Percentiles rank a stretch among this genome's conserved stretches.
These are phyloP conservation scores for Atkinsonella hypoxylon DNA, from an alignment of 2,329 filamentous ascomycete genomes.

Conservation along the genomic window DNA sequence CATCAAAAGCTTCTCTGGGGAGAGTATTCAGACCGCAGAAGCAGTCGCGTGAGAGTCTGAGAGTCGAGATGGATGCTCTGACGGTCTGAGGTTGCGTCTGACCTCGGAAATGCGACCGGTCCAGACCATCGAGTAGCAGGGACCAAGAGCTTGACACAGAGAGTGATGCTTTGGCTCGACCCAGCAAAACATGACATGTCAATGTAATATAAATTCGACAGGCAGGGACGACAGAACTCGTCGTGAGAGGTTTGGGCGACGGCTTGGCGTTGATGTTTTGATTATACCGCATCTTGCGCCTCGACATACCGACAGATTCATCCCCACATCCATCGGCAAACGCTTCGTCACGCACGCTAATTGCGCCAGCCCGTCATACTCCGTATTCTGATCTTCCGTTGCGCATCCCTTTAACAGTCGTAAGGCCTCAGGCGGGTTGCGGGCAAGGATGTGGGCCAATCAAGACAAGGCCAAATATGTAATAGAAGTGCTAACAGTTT, in stretches of 20 bases:
- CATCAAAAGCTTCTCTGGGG: not conserved
- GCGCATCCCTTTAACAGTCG: too few relatives aligned
- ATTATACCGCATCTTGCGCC: not conserved
- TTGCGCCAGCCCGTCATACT: not conserved
- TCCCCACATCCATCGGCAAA: not conserved
- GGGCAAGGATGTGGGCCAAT: too few relatives aligned
- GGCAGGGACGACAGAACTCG: not conserved
- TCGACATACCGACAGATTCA: not conserved
- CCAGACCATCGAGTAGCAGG: conserved; percentile 2
- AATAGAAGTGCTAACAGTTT: too few relatives aligned
- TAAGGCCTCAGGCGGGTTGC: too few relatives aligned
- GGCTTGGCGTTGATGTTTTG: not conserved
- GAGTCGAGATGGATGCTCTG: not conserved
- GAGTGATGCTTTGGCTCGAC: not conserved
- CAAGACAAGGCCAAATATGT: too few relatives aligned
- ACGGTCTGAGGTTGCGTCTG: not conserved
- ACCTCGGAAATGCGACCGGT: not conserved
- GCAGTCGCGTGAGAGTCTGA: not conserved
- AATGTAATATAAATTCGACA: not conserved
- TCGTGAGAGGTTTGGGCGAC: not conserved
- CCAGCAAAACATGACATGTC: not conserved
- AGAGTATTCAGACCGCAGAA: not conserved
- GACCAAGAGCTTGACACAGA: not conserved
- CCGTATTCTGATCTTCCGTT: too few relatives aligned
- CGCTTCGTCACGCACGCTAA: not conserved